Conservation (phyloP, 331 rosid species). For the Dryas integrifolia region DNA sequence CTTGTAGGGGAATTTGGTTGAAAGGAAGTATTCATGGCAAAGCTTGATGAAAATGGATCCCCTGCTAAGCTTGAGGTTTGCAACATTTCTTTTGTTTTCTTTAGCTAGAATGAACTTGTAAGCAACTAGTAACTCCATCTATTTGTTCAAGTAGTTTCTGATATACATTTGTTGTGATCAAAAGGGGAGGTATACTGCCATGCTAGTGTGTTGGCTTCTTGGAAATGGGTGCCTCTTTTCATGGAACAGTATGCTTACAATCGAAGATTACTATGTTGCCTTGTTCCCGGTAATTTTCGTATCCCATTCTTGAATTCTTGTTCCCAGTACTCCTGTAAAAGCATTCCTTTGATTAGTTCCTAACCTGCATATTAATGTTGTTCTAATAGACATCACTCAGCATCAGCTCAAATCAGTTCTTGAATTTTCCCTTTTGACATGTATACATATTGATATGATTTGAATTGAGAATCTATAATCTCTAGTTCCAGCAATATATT, state of each 20-base stretch:
- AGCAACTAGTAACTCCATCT: neutral
- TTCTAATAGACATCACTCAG: too few species aligned
- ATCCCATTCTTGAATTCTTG: slow-evolving; percentile 15
- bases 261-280: slow-evolving; percentile 64
- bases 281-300: slow-evolving; percentile 68
- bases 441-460: too few species aligned
- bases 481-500: too few species aligned
- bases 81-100: neutral
- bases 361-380: neutral
- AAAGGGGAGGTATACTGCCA: slow-evolving; percentile 65
- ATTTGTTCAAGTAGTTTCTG: slow-evolving; percentile 9
- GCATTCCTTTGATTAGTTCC: neutral
- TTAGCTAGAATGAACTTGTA: neutral
- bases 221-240: slow-evolving; percentile 84
- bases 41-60: slow-evolving; percentile 27
- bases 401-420: too few species aligned
- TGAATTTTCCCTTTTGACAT: too few species aligned
- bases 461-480: too few species aligned
- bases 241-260: slow-evolving; percentile 94
- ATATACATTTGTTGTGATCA: slow-evolving; percentile 11
- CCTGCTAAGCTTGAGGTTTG: slow-evolving; percentile 58
- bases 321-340: neutral
- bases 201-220: slow-evolving; percentile 74
- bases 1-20: neutral
- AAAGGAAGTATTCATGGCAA: slow-evolving; percentile 28